Conservation (phyloP, 345 rosid genomes). For the Pistacia integerrima region DNA sequence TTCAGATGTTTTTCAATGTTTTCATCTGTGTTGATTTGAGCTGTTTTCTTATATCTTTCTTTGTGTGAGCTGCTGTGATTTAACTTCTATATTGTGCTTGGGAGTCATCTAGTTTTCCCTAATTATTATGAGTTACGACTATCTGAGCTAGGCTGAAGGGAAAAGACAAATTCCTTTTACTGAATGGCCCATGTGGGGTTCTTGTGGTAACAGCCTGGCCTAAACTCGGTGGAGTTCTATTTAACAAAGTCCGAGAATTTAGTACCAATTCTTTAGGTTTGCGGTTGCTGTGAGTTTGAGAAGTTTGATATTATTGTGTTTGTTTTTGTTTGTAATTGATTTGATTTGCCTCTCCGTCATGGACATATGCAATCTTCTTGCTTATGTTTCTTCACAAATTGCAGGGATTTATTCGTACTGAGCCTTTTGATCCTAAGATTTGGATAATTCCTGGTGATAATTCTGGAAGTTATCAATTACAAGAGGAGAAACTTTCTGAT, state of each 20-base stretch:
- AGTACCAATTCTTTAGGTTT: neutral
- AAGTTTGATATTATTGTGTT: neutral
- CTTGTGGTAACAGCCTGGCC: neutral
- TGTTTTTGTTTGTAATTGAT: neutral
- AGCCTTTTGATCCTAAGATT: constrained; percentile 62
- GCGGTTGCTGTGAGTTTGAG: neutral
- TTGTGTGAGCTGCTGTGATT: neutral
- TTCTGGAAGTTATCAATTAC: constrained; percentile 35
- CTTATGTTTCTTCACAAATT: constrained; percentile 14
- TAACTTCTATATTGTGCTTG: no score
- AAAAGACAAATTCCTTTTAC: neutral
- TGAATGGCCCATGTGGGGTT: neutral
- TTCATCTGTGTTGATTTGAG: neutral
- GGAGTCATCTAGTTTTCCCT: neutral
- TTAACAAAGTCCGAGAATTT: neutral
- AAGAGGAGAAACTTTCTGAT: constrained; percentile 37
- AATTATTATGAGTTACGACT: neutral
- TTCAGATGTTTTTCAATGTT: neutral
- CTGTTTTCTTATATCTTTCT: neutral
- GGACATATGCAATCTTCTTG: neutral
- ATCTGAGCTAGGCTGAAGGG: neutral
- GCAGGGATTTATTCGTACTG: constrained; percentile 83
- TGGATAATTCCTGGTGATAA: constrained; percentile 79
- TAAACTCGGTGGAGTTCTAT: neutral
- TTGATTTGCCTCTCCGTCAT: neutral